Evolutionary conservation across 2,329 filamentous ascomycete species (phyloP).

Genomic region (Colletotrichum echinochloae): DNA sequence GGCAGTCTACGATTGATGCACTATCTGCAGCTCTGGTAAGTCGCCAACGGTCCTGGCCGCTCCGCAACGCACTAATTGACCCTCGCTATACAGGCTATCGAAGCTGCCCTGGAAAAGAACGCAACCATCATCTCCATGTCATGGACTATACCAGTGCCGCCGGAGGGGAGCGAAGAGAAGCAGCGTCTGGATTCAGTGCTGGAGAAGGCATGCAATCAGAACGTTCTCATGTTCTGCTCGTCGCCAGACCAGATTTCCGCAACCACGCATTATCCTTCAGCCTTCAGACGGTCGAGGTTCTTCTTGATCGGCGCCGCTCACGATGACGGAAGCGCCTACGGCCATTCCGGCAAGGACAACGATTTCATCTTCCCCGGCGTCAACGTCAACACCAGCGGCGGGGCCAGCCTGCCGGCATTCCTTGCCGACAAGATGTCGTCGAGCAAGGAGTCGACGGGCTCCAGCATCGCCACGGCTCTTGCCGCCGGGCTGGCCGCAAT

Average conservation of each 20-base stretch:
- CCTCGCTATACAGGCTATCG: conserved; percentile 38
- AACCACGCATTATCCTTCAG: conserved; percentile 43
- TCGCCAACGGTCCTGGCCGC: neutral
- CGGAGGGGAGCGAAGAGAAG: conserved; percentile 35
- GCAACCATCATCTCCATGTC: conserved; percentile 49
- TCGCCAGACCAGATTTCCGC: conserved; percentile 45
- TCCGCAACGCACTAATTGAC: neutral
- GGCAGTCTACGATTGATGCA: neutral
- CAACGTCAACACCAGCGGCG: conserved; percentile 40
- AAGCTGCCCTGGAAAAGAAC: conserved; percentile 40
- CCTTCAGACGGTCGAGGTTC: conserved; percentile 32
- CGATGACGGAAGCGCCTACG: conserved; percentile 40
- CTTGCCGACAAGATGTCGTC: neutral
- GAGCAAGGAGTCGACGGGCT: conserved; percentile 38
- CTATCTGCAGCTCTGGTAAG: neutral
- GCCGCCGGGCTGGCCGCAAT: conserved; percentile 48
- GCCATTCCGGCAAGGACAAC: conserved; percentile 41
- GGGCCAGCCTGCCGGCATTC: neutral
- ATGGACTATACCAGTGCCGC: conserved; percentile 45
- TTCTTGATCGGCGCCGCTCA: conserved; percentile 48
- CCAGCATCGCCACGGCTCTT: conserved; percentile 48
- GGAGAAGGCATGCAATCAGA: conserved; percentile 42
- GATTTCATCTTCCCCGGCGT: conserved; percentile 49
- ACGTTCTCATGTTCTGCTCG: conserved; percentile 55
- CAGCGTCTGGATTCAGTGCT: conserved; percentile 19